Evolutionary conservation across 345 rosid genomes (phyloP).

Genomic region (Excoecaria cochinchinensis): DNA sequence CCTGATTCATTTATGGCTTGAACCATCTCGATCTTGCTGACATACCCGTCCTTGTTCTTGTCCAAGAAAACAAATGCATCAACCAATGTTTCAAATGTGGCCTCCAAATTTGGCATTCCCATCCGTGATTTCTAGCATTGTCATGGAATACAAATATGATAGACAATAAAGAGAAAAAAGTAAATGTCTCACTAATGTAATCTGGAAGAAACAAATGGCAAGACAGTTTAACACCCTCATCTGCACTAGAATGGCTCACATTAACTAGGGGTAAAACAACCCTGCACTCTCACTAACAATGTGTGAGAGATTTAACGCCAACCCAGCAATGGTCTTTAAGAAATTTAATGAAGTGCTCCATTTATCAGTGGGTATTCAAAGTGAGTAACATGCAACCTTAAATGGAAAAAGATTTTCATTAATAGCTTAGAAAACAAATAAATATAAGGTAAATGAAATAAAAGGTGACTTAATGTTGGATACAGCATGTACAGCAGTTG

Average conservation of each 20-base stretch:
- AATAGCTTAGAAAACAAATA: neutral
- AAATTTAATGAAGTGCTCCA: neutral
- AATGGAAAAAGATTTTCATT: neutral
- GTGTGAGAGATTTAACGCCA: neutral
- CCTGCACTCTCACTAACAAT: neutral
- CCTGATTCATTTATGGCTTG: constrained; percentile 85
- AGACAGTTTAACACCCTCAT: neutral
- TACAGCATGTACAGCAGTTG: constrained; percentile 58
- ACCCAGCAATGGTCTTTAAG: neutral
- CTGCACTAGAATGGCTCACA: neutral
- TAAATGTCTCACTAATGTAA: neutral
- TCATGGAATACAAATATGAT: constrained; percentile 41
- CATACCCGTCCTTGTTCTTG: constrained; percentile 82
- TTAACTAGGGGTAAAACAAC: neutral
- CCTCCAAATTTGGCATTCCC: constrained; percentile 78
- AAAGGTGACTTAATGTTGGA: constrained; percentile 23
- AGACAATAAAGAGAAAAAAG: neutral
- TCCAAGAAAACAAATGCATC: constrained; percentile 89
- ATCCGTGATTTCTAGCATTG: constrained; percentile 54
- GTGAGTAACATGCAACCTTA: neutral
- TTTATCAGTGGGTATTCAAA: neutral
- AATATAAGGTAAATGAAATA: neutral
- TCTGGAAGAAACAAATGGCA: constrained; percentile 1
- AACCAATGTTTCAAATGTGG: constrained; percentile 77
- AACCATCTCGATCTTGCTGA: constrained; percentile 87